Percentiles rank a stretch among this genome's conserved stretches.
phyloP scores from a whole-genome alignment of 2,329 filamentous ascomycete species.

The Fusarium poae region DNA sequence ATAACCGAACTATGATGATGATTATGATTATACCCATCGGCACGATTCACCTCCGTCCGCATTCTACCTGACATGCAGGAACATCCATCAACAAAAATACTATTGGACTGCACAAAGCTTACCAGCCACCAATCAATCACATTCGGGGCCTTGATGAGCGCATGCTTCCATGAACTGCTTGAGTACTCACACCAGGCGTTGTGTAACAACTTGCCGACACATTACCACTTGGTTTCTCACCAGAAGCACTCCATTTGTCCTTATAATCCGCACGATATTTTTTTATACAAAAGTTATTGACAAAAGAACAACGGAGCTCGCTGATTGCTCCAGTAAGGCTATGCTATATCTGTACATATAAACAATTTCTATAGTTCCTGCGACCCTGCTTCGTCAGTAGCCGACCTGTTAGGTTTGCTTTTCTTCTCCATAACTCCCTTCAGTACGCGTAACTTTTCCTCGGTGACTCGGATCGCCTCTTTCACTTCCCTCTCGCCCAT shows the following conservation, averaged over 20 bases:
- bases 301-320: conserved; percentile 48
- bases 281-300: conserved; percentile 22
- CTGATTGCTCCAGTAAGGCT: conserved; percentile 41
- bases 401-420: conserved; percentile 26
- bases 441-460: conserved; percentile 83
- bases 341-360: conserved; percentile 42
- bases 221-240: not conserved
- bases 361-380: conserved; percentile 42
- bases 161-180: not conserved
- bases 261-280: not conserved
- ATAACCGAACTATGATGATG: not conserved
- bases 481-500: conserved; percentile 81
- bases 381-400: conserved; percentile 28
- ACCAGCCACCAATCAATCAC: conserved; percentile 8
- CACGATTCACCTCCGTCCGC: not conserved
- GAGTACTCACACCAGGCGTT: not conserved
- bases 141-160: not conserved
- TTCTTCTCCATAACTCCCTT: conserved; percentile 76
- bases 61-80: conserved; percentile 27
- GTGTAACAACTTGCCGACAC: not conserved
- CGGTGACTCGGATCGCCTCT: conserved; percentile 86
- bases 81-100: conserved; percentile 21
- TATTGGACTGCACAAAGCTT: conserved; percentile 24
- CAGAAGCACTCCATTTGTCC: not conserved
- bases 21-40: not conserved